These are phyloP conservation scores for Rhizopus arrhizus DNA, from an alignment of 371 early-diverging fungal species.

Conservation along the genomic window DNA sequence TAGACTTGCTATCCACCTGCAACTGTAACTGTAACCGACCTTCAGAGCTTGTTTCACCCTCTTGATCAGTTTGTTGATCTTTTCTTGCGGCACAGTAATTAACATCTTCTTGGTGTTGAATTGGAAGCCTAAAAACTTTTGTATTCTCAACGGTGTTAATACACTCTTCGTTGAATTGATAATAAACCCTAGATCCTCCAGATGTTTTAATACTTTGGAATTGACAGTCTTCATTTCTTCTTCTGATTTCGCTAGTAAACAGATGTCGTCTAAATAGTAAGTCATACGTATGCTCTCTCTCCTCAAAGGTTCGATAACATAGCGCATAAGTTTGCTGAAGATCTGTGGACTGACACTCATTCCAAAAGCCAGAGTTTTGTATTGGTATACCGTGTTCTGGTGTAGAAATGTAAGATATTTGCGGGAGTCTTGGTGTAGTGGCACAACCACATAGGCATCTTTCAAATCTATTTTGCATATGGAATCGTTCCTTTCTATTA, in stretches of 20 bases:
- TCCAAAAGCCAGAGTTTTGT: slow-evolving; percentile 9
- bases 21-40: background rate
- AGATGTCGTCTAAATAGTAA: slow-evolving; percentile 22
- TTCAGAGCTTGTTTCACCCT: slow-evolving; percentile 1
- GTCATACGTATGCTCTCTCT: slow-evolving; percentile 6
- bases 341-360: slow-evolving; percentile 8
- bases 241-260: slow-evolving; percentile 9
- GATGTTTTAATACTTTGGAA: background rate
- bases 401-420: slow-evolving; percentile 8
- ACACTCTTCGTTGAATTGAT: background rate
- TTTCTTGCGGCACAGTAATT: background rate
- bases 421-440: slow-evolving; percentile 14
- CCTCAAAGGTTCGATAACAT: slow-evolving; percentile 12
- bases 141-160: background rate
- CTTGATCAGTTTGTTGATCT: background rate
- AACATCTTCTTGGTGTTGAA: slow-evolving; percentile 8
- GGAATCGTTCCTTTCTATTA: too few species aligned
- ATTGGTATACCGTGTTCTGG: slow-evolving; percentile 11
- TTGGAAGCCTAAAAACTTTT: slow-evolving; percentile 2
- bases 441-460: slow-evolving; percentile 11
- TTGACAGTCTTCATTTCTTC: background rate
- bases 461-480: too few species aligned
- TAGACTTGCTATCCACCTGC: slow-evolving; percentile 19
- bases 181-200: background rate
- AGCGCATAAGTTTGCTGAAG: slow-evolving; percentile 9